Evolutionary conservation across 306 rosid genomes (phyloP).

Genomic region (Lathyrus aphaca): DNA sequence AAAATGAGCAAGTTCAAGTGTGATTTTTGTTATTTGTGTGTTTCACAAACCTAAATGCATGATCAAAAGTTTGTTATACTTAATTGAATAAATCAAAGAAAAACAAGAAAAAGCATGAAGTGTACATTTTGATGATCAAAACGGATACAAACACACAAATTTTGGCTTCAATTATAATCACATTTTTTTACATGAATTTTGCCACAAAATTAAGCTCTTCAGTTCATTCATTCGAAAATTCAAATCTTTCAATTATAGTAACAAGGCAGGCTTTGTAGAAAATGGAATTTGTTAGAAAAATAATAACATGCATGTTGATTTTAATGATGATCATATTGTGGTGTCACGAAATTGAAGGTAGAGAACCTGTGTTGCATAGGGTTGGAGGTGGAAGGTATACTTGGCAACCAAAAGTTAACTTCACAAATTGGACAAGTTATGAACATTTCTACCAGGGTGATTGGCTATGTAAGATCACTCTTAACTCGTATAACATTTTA

Average conservation of each 20-base stretch:
- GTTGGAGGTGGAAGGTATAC: conserved; percentile 67
- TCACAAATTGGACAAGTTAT: conserved; percentile 52
- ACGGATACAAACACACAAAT: conserved; percentile 6
- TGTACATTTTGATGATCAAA: background rate
- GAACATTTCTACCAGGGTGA: conserved; percentile 61
- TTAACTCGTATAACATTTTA: background rate
- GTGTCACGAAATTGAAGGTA: conserved; percentile 36
- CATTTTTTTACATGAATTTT: conserved; percentile 38
- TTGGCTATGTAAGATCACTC: conserved; percentile 59
- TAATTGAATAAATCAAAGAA: background rate
- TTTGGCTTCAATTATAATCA: conserved; percentile 21
- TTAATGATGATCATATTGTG: conserved; percentile 23
- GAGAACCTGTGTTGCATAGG: conserved; percentile 54
- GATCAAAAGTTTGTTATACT: background rate
- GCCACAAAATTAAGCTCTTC: background rate
- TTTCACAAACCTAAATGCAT: background rate
- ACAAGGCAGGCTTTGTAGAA: no score
- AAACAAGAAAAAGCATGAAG: conserved; percentile 25
- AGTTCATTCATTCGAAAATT: conserved; percentile 12
- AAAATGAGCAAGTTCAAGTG: background rate
- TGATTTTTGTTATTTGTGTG: background rate
- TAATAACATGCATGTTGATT: conserved; percentile 8
- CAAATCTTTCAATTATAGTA: no score
- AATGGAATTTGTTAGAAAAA: conserved; percentile 34
- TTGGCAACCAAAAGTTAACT: conserved; percentile 55